Percentiles rank a stretch among this genome's conserved stretches.
These are phyloP conservation scores for Ballota nigra DNA, from an alignment of 257 asterid genomes.

Conservation along the genomic window DNA sequence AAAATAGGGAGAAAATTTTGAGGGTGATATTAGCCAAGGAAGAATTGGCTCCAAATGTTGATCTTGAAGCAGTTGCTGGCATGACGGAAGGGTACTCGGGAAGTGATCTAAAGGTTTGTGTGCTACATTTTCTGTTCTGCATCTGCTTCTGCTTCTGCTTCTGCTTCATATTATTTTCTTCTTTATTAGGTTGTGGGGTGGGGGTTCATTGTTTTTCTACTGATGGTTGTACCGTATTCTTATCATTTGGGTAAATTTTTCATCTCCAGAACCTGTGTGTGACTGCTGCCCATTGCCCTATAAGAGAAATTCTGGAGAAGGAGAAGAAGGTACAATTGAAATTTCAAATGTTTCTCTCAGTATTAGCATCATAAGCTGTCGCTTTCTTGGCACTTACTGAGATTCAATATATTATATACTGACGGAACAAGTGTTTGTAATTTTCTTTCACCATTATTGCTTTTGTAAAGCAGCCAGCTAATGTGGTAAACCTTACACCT, in stretches of 20 bases:
- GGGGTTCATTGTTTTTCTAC: not conserved
- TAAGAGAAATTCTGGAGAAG: constrained; percentile 64
- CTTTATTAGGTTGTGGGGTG: not conserved
- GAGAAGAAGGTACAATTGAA: constrained; percentile 47
- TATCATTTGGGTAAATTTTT: not conserved
- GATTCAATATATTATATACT: not conserved
- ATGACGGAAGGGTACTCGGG: constrained; percentile 95
- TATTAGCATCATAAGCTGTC: not conserved
- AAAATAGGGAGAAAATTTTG: constrained; percentile 66
- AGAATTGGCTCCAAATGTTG: constrained; percentile 59
- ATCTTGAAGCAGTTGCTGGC: constrained; percentile 71
- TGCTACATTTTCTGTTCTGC: not conserved
- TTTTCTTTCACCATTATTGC: not conserved
- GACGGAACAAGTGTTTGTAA: not conserved
- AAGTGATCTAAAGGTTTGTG: constrained; percentile 89
- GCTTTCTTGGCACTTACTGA: not conserved
- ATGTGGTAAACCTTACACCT: not conserved
- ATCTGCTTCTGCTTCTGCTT: not conserved
- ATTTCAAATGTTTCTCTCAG: not conserved
- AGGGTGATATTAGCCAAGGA: constrained; percentile 72
- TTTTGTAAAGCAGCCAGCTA: not conserved
- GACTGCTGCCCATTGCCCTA: constrained; percentile 75
- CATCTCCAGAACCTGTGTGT: constrained; percentile 60
- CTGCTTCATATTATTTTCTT: not conserved
- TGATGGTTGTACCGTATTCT: not conserved